Base-by-base conservation (phyloP, 352 stramenopile genomes). In the Phytophthora foliorum region DNA sequence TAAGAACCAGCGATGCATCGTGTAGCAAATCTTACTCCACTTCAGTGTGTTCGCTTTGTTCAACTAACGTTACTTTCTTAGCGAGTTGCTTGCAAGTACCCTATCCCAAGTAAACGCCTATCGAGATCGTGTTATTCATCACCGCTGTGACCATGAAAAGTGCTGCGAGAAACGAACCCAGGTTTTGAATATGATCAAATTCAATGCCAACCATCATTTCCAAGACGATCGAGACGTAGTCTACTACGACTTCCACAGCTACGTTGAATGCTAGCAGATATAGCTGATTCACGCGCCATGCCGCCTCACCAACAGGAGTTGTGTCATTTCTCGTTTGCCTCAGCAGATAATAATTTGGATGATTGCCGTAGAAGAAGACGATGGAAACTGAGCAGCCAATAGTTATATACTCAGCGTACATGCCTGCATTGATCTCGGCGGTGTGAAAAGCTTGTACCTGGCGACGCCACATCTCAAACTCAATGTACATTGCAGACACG, bases 401-500 rank as follows among this genome's bases (percentile, higher is more conserved):
- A 0, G 75, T 66, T 11, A 86, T 82, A 57, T 86, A 86, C 49
- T 84, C 74, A 25, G 69, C 76, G 4, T 67, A 66, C 62, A 79
- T 81, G 58, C 79, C 67, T 0, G 70, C 70, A 22, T 74, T 74
- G 16, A 69, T 4, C 48, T 81, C 74, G 6, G 67, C 74, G 0
- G 52, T 68, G 29, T 79, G 66, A 38, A 69, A 79, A 7, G 31
- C 21, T 11, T 64, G 57, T 6, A 70, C 21, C 19, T 72, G 72
- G 11, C 39, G 58, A n/a, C 50, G 32, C 50, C 56, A 66, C 14
- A 60, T 14, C 7, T 64, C 25, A 38, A 70, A 63, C 1, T 62
- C 52, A 8, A 58, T 10, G 7, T 44, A 21, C 10, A 27, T 53
- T 10, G 34, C 24, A 6, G 53, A 53, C 10, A 54, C 4, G 16